phyloP scores from a whole-genome alignment of 2,329 filamentous ascomycete species.

The Diaporthe sp. region DNA sequence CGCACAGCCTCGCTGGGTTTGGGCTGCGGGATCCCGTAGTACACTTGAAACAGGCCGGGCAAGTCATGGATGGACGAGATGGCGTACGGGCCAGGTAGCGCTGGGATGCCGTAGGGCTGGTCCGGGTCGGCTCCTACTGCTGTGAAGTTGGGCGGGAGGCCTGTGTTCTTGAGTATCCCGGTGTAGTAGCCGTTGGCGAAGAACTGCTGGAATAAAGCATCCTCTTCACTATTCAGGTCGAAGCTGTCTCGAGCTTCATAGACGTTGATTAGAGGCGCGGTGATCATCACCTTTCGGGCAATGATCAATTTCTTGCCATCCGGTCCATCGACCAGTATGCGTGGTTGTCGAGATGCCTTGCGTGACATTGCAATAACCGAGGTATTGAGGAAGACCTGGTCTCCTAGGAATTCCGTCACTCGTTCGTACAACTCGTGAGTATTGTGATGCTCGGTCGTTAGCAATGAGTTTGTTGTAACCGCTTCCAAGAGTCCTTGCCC shows the following conservation, averaged over 20 bases:
- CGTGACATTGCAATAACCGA: not conserved
- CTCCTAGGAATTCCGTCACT: not conserved
- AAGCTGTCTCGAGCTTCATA: not conserved
- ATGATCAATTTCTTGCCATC: not conserved
- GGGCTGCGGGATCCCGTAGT: not conserved
- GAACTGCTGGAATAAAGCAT: not conserved
- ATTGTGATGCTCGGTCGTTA: not conserved
- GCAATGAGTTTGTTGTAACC: not conserved
- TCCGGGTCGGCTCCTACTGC: not conserved
- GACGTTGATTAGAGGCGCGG: not conserved
- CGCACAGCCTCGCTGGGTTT: not conserved
- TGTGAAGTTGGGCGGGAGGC: not conserved
- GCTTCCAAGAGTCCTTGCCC: not conserved
- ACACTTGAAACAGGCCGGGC: not conserved
- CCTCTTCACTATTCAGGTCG: not conserved
- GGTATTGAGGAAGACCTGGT: not conserved
- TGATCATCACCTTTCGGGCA: not conserved
- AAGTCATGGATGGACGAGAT: not conserved
- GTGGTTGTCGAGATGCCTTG: not conserved
- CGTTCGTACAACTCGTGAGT: not conserved
- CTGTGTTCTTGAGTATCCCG: not conserved
- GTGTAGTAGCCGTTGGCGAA: constrained; percentile 1
- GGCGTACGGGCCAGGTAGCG: not conserved
- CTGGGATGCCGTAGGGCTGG: not conserved
- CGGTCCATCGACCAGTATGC: not conserved